Conservation (phyloP, 352 stramenopile genomes). For the Globisporangium irregulare region DNA sequence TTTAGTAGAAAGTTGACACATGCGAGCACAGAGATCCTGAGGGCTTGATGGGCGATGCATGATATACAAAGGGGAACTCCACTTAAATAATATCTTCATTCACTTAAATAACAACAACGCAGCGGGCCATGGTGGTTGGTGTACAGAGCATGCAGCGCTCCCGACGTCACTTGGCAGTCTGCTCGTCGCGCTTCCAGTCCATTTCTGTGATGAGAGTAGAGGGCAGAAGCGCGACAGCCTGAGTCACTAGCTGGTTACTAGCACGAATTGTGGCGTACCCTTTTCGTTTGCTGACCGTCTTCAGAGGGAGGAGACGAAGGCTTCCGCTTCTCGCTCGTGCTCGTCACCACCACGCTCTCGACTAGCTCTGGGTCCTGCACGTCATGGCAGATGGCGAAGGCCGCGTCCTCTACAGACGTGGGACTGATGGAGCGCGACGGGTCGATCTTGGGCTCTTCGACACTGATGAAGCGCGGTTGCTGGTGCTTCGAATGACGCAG, state of each 20-base stretch:
- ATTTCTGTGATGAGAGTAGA: constrained; percentile 1
- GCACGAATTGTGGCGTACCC: constrained; percentile 1
- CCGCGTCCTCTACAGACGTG: constrained; percentile 32
- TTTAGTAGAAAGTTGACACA: background rate
- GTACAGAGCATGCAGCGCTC: background rate
- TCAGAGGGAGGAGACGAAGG: background rate
- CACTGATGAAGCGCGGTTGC: constrained; percentile 32
- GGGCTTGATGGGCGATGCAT: no score
- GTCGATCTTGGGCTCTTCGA: constrained; percentile 36
- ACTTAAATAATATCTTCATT: constrained; percentile 12
- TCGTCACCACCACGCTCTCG: background rate
- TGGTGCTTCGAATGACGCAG: constrained; percentile 21
- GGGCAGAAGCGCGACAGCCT: background rate
- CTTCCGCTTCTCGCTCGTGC: constrained; percentile 1
- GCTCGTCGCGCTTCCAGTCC: background rate
- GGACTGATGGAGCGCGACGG: constrained; percentile 36
- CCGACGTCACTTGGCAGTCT: background rate
- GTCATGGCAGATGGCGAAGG: background rate
- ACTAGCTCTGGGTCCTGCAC: background rate
- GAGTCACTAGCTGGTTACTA: background rate
- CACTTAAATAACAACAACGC: constrained; percentile 14
- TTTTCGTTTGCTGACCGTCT: constrained; percentile 6
- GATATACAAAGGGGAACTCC: background rate
- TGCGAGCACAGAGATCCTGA: background rate
- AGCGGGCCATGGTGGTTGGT: background rate